Evolutionary conservation across 2,329 filamentous ascomycete species (phyloP), one percentile per base, ranked within the genome.

Genomic region (Diaporthe ampelina): DNA sequence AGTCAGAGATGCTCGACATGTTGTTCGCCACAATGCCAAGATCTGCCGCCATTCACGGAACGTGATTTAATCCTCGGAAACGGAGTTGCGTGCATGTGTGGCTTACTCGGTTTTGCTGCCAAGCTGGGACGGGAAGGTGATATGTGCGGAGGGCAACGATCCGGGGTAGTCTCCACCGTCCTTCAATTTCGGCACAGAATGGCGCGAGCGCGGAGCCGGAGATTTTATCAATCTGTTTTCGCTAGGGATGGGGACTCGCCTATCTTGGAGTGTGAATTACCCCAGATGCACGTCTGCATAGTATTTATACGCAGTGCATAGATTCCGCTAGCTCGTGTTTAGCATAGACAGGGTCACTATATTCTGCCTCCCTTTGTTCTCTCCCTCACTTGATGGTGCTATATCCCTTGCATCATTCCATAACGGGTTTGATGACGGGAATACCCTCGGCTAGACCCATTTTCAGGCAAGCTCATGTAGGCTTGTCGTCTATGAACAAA

Each of bases 21-120:
- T 17, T 52, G 11, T 0, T 67, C 45, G 63, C 45, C 37, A 67
- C 24, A 67, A 67, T 67, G 63, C 63, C 63, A 67, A 67, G 63
- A 32, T 48, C 9, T 67, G 29, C 63, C 35, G 45, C 63, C 63
- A 67, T 67, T 67, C 63, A 67, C 63, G 63, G 63, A 67, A 67
- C 15, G 48, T 26, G 45, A 17, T 37, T 48, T 35, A n/a, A 19
- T 52, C 21, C n/a, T 67, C 37, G 29, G 32, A 37, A 29, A 29
- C 3, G 45, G 45, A 50, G 45, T 57, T 57, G 54, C 29, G 21
- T 32, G 29, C 29, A 32, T 32, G 29, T 19, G 24, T 57, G 17
- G 29, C 63, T 19, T 67, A 52, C 63, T 26, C 29, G 15, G 32
- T 24, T 67, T 52, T 50, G 45, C 45, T 67, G 43, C 43, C 43